Evolutionary conservation across 257 asterid species (phyloP).

Genomic region (Solanum paucissectum): DNA sequence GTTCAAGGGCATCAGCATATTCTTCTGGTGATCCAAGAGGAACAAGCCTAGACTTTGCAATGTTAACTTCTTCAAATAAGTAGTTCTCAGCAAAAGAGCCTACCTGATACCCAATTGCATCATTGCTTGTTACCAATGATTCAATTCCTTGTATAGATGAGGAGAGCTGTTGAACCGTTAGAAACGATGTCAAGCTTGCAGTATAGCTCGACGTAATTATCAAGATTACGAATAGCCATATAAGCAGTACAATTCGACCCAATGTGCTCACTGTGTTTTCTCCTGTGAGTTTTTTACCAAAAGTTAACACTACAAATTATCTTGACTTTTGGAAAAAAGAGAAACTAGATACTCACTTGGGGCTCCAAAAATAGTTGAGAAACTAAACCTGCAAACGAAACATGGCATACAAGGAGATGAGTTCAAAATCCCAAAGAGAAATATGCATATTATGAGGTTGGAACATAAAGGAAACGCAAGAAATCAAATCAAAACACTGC

Average conservation of each 20-base stretch:
- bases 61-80: conserved; percentile 47
- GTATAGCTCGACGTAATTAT: conserved; percentile 70
- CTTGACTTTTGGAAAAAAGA: neutral
- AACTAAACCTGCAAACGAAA: conserved; percentile 67
- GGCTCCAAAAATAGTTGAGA: conserved; percentile 68
- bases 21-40: conserved; percentile 66
- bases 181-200: conserved; percentile 73
- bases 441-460: neutral
- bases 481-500: neutral
- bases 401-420: neutral
- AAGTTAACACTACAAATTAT: neutral
- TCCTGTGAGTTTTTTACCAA: conserved; percentile 29
- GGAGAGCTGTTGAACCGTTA: conserved; percentile 60
- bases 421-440: neutral
- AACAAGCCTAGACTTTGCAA: conserved; percentile 60
- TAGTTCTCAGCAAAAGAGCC: conserved; percentile 74
- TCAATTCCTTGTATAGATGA: conserved; percentile 68
- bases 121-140: conserved; percentile 49
- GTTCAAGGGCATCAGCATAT: conserved; percentile 50
- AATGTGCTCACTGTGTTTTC: conserved; percentile 63
- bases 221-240: conserved; percentile 78
- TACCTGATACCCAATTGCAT: conserved; percentile 53
- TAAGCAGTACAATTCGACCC: conserved; percentile 61
- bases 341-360: conserved; percentile 46
- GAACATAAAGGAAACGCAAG: neutral